Evolutionary conservation across 345 rosid species (phyloP), one percentile per base, ranked within the genome.

Genomic region (Hevea brasiliensis): DNA sequence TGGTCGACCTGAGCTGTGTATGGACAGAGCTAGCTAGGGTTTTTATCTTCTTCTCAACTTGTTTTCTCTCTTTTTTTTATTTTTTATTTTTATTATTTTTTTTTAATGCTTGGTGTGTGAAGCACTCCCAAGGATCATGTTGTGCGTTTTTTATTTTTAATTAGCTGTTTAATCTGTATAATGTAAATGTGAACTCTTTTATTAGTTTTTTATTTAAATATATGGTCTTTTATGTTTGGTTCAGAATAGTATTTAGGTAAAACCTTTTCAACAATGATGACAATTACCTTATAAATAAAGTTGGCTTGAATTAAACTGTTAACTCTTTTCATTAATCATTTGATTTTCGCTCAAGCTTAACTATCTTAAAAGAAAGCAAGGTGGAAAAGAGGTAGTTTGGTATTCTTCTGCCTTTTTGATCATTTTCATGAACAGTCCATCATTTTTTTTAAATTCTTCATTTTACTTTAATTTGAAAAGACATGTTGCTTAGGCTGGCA

Each of bases 341-440:
- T 45, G 54, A 48, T 44, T 42, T 54, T 60, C 3, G 37, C 37
- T 32, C 37, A 1, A 4, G 37, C 37, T 32, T 32, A 32, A 17
- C 10, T 8, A 35, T 53, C 70, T 50, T 17, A 50, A 14, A 17
- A 50, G n/a, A 14, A 47, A 47, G 11, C 14, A 47, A 12, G 14
- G 54, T 15, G 17, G 4, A 15, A 15, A 50, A 58, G 64, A 32
- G 32, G 66, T 18, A 35, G n/a, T 61, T 54, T 75, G 70, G 60
- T 44, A 42, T 18, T 61, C 54, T 45, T 79, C 15, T 53, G 63
- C 55, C 59, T 75, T 61, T 55, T 21, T 67, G 73, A 65, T 64
- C 32, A 40, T 61, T 61, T 68, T 64, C 68, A 57, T 77, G 75
- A 72, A 61, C 70, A 73, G 73, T 29, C 73, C 63, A 21, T 29